Base-by-base conservation (phyloP, 2,329 filamentous ascomycete species). In the Ophioceras dolichostomum region DNA sequence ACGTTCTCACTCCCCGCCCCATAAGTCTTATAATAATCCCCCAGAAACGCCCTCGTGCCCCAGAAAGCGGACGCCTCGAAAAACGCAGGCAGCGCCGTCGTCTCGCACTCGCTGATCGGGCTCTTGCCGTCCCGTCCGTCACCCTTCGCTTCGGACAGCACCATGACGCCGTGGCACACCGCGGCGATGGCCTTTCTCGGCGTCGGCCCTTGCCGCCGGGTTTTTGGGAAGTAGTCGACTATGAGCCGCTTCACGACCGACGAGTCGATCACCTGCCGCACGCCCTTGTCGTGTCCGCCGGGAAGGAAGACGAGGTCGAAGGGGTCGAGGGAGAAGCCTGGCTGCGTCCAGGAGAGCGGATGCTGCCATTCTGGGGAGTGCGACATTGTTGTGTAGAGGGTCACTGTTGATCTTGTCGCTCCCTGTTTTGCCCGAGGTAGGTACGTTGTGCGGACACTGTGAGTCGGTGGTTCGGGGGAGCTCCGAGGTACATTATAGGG, bases 11-110 rank as follows among this genome's bases (percentile, higher is more conserved):
- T 68, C 1, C 65, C 60, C 3, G 61, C 60, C 1, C 69, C 69
- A 39, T 68, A 72, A 3, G 68, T 71, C 58, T 73, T 73, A 49
- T 71, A 72, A 43, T 72, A 72, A 39, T 72, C 68, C 3, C 68
- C 68, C 10, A 72, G 47, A 30, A 69, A 63, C 2, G 54, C 49
- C 27, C 64, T 53, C 3, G 68, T 72, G 4, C 58, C 56, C 59
- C 65, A 68, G 41, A 62, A 73, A 1, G 64, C 64, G 14, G 56
- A 37, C 42, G 66, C 61, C 48, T 73, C 68, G 47, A 70, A 69
- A 18, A 56, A 49, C 1, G 57, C 58, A 1, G 67, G 68, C 32
- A 73, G 50, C 0, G 67, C 60, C 1, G 68, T 70, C 5, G 68
- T 72, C 4, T 46, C 49, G 41, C 60, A 65, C 21, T 66, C 61